These are phyloP conservation scores for Cyanidioschyzon merolae DNA, from an alignment of 23 red algal species.

Conservation along the genomic window DNA sequence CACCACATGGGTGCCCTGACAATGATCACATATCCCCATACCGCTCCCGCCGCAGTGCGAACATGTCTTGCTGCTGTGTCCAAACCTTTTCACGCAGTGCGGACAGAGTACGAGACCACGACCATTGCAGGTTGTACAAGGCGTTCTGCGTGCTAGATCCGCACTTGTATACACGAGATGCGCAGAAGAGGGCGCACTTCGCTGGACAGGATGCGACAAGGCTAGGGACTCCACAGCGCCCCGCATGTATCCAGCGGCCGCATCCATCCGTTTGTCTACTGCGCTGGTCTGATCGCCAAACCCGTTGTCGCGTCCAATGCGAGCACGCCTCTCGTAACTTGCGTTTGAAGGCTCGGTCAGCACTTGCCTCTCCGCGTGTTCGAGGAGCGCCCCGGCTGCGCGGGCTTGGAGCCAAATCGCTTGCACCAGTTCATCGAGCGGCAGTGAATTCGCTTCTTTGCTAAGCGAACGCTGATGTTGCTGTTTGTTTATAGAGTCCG, in stretches of 20 bases:
- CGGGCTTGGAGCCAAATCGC: not conserved
- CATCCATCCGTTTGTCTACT: too few relatives aligned
- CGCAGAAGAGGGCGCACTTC: not conserved
- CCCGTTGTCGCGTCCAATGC: too few relatives aligned
- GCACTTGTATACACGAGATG: not conserved
- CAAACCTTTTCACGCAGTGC: not conserved
- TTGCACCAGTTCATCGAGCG: not conserved
- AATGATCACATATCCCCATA: not conserved
- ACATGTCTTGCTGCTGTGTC: not conserved
- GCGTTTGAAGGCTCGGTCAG: too few relatives aligned
- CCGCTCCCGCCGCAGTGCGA: constrained; percentile 5
- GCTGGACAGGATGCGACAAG: too few relatives aligned
- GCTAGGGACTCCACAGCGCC: too few relatives aligned
- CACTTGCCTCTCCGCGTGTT: too few relatives aligned
- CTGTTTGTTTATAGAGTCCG: too few relatives aligned
- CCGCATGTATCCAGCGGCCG: too few relatives aligned
- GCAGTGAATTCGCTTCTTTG: not conserved
- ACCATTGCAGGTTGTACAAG: not conserved
- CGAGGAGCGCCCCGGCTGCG: not conserved
- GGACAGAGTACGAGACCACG: not conserved
- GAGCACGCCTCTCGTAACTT: too few relatives aligned
- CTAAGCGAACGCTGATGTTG: too few relatives aligned
- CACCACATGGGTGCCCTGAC: not conserved
- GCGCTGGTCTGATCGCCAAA: too few relatives aligned
- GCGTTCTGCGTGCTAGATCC: not conserved